Percentiles rank a stretch among this genome's conserved stretches.
phyloP scores from a whole-genome alignment of 331 rosid genomes.

The Pyrus hybrid region DNA sequence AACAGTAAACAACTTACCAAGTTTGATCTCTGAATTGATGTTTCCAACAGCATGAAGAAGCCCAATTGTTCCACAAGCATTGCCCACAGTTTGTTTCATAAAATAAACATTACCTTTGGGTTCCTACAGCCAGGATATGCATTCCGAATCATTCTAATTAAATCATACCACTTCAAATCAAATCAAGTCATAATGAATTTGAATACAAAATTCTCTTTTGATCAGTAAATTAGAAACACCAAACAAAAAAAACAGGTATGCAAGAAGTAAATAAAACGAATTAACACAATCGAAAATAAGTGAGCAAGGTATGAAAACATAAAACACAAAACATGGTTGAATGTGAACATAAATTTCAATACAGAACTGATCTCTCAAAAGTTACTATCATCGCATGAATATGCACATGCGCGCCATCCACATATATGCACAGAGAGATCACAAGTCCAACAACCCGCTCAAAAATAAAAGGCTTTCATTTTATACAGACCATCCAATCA shows the following conservation, averaged over 20 bases:
- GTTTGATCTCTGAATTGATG: slow-evolving; percentile 60
- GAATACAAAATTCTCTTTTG: no score
- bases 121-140: slow-evolving; percentile 44
- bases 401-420: background rate
- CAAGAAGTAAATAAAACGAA: background rate
- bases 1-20: slow-evolving; percentile 42
- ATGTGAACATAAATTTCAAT: background rate
- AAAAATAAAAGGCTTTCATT: background rate
- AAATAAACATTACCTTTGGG: slow-evolving; percentile 49
- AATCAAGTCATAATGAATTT: background rate
- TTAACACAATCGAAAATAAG: background rate
- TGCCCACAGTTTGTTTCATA: slow-evolving; percentile 88
- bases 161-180: background rate
- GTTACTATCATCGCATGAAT: background rate
- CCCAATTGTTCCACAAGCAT: slow-evolving; percentile 95
- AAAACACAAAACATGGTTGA: background rate
- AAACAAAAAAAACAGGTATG: background rate
- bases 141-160: background rate
- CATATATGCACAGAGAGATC: background rate
- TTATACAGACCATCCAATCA: background rate
- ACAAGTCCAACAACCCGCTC: background rate
- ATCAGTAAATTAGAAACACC: background rate
- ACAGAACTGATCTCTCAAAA: background rate
- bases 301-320: background rate
- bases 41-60: slow-evolving; percentile 94